Evolutionary conservation across 2,329 filamentous ascomycete species (phyloP).

Genomic region (Colletotrichum cereale): DNA sequence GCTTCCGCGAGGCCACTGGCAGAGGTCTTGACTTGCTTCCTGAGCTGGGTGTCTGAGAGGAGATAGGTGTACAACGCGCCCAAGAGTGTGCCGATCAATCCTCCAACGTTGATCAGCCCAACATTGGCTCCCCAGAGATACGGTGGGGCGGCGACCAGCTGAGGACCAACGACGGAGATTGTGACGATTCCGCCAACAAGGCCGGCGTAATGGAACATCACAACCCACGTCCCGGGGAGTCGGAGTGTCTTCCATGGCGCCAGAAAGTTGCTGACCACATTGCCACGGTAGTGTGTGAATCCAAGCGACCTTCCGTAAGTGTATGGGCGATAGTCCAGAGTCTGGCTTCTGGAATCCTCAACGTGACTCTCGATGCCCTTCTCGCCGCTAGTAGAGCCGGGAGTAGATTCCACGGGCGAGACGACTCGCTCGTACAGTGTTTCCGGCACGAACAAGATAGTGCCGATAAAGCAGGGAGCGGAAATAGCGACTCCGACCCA

Average conservation of each 20-base stretch:
- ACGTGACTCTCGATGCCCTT: constrained; percentile 22
- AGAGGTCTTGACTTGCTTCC: constrained; percentile 41
- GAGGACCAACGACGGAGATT: constrained; percentile 51
- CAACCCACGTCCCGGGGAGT: constrained; percentile 52
- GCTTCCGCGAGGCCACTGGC: constrained; percentile 50
- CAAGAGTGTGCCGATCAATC: constrained; percentile 47
- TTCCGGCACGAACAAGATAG: constrained; percentile 51
- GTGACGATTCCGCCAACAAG: constrained; percentile 52
- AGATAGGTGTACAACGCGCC: constrained; percentile 47
- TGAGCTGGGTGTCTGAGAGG: constrained; percentile 44
- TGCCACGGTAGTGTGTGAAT: constrained; percentile 42
- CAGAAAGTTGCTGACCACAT: constrained; percentile 42
- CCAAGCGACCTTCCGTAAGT: constrained; percentile 39
- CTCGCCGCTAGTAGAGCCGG: constrained; percentile 12
- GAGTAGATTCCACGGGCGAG: not conserved
- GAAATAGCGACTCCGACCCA: constrained; percentile 49
- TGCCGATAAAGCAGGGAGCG: constrained; percentile 43
- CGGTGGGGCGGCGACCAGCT: constrained; percentile 47
- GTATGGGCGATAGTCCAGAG: not conserved
- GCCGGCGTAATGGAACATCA: constrained; percentile 54
- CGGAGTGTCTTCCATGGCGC: constrained; percentile 48
- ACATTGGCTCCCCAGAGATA: constrained; percentile 51
- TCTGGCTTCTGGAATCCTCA: constrained; percentile 16
- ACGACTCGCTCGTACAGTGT: constrained; percentile 46
- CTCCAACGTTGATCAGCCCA: constrained; percentile 52